Conservation (phyloP, 2,329 filamentous ascomycete species). For the Diaporthe caulivora region DNA sequence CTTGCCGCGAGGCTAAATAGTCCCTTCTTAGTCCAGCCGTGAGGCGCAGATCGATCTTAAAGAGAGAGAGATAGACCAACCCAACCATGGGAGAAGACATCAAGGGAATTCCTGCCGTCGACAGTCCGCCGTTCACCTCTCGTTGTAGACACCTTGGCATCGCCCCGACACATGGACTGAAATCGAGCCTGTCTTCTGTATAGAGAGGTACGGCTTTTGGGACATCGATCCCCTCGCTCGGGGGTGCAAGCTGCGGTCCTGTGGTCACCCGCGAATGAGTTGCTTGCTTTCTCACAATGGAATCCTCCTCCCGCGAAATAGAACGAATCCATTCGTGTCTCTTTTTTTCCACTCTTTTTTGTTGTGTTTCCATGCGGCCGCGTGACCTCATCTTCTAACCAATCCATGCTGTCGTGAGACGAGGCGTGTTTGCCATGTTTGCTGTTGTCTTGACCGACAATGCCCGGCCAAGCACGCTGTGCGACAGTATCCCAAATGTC, state of each 20-base stretch:
- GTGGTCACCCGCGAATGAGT: conserved; percentile 42
- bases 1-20: conserved; percentile 48
- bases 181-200: not conserved
- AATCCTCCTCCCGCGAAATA: not conserved
- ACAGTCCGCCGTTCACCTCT: not conserved
- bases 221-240: conserved; percentile 14
- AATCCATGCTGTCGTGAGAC: conserved; percentile 34
- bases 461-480: conserved; percentile 25
- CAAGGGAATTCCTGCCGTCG: conserved; percentile 21
- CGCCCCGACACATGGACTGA: not conserved
- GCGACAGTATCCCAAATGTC: conserved; percentile 19
- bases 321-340: not conserved
- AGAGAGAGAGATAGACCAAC: conserved; percentile 39
- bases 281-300: conserved; percentile 5
- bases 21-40: conserved; percentile 47
- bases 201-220: conserved; percentile 7
- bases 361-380: conserved; percentile 41
- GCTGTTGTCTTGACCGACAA: conserved; percentile 5
- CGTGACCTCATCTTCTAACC: conserved; percentile 44
- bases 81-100: conserved; percentile 14
- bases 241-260: conserved; percentile 43
- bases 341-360: too few species aligned
- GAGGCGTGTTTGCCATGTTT: conserved; percentile 27
- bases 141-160: not conserved
- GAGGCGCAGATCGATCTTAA: conserved; percentile 49